These are phyloP conservation scores for Blastobotrys aristatus DNA, from an alignment of 1,139 yeast species.

Conservation along the genomic window DNA sequence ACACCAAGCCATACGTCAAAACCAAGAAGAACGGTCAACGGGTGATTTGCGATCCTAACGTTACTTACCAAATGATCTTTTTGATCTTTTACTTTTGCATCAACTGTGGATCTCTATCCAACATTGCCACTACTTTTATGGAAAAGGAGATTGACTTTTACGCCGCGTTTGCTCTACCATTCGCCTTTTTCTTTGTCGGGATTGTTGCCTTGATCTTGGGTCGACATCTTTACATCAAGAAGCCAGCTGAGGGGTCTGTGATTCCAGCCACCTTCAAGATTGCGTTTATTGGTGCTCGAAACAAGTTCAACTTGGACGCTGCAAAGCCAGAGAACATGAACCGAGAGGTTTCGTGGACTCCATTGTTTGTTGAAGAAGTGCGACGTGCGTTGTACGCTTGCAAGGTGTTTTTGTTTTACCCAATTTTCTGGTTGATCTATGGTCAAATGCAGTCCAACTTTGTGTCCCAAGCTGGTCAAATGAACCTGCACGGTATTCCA, in stretches of 20 bases:
- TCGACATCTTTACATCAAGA: conserved; percentile 50
- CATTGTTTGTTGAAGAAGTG: conserved; percentile 60
- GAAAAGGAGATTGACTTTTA: conserved; percentile 69
- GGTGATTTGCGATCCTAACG: conserved; percentile 65
- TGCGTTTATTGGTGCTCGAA: conserved; percentile 43
- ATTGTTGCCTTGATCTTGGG: conserved; percentile 52
- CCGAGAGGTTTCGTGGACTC: conserved; percentile 48
- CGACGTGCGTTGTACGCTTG: conserved; percentile 56
- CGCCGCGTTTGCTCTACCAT: conserved; percentile 67
- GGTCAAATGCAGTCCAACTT: conserved; percentile 59
- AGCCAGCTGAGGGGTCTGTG: conserved; percentile 60
- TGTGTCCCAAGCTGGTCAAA: conserved; percentile 59
- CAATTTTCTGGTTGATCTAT: conserved; percentile 39
- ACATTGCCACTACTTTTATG: conserved; percentile 63
- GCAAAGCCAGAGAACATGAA: conserved; percentile 50
- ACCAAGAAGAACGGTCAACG: conserved; percentile 56
- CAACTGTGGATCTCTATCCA: conserved; percentile 74
- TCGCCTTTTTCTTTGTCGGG: conserved; percentile 57
- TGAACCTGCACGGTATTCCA: conserved; percentile 61
- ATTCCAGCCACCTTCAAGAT: conserved; percentile 53
- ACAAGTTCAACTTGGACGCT: conserved; percentile 47
- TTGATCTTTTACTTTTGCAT: conserved; percentile 75
- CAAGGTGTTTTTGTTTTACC: conserved; percentile 57
- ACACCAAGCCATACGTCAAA: conserved; percentile 54
- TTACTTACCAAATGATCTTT: conserved; percentile 69